Evolutionary conservation across 2,329 filamentous ascomycete genomes (phyloP), one percentile per base, ranked within the genome.

Genomic region (Fusarium oligoseptatum): DNA sequence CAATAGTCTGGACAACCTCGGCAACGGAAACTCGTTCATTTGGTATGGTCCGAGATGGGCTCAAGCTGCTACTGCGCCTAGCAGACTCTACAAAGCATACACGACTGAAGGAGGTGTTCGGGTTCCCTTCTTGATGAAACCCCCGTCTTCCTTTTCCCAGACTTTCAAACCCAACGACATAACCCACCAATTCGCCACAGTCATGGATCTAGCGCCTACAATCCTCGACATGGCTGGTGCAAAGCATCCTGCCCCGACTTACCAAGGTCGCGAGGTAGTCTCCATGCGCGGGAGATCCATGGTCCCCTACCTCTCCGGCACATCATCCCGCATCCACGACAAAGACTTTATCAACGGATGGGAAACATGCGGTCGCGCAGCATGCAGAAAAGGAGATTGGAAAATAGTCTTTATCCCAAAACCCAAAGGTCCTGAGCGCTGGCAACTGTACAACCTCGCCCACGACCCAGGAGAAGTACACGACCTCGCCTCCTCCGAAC

Each of bases 321-420:
- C 75, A 0, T 70, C 80, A 3, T 79, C 83, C 3, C 85, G 90
- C 50, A 80, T 78, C 68, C 81, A 91, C 76, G 84, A 84, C 2
- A 79, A 85, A 41, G 85, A 89, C 67, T 87, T 87, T 71, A 85
- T 90, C 60, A 73, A 77, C 60, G 89, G 88, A 27, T 91, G 89
- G 88, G 88, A 91, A 71, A 87, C 86, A 0, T 90, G 86, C 73
- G 87, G 87, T 0, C 84, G 86, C 5, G 75, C 71, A 3, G 89
- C 89, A 0, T 84, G 90, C 27, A 87, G 88, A 50, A 87, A 86
- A 63, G 88, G 86, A 9, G 84, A 88, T 74, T 91, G 86, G 85
- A 91, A 90, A 78, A 88, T 88, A 6, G 85, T 89, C 50, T 90
- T 88, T 76, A 88, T 90, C 60, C 88, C 87, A 2, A 87, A 86